Evolutionary conservation across 768 basidiomycete species (phyloP), one percentile per base, ranked within the genome.

Genomic region (Phlebiopsis gigantea): DNA sequence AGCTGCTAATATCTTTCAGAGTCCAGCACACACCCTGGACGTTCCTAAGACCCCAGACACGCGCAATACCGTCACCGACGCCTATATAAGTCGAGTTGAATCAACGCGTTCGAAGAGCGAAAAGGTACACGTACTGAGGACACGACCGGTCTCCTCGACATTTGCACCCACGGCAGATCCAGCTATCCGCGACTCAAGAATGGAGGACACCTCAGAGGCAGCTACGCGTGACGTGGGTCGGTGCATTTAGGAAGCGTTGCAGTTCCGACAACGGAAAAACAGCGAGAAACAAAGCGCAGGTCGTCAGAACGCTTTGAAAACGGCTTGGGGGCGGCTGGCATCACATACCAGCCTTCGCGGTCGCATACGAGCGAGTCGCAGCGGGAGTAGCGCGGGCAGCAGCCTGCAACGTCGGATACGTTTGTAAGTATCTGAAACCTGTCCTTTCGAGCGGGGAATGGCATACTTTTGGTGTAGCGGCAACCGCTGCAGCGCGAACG

Each of bases 21-120:
- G 8, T 25, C 9, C 8, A 21, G 7, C 45, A 67, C 74, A 57
- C 66, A 93, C 93, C 93, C 79, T 98, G 97, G 69, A 99, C 97
- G 72, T 99, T 99, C 77, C 77, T 88, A 70, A 99, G 84, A 79
- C 97, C 97, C 86, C 95, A 98, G 68, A 99, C 95, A 84, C 97
- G 95, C 73, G 89, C 92, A 66, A 95, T 96, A 94, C 97, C 97
- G 77, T 99, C 97, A 92, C 95, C 94, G 68, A 97, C 94, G 75
- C 93, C 93, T 96, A 63, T 21, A 60, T 57, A 26, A 47, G 57
- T 64, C 24, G 62, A 62, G 46, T 54, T 63, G 17, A 69, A 57
- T n/a, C 47, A 53, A 61, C 71, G 69, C 30, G 28, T 46, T 39
- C 64, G 42, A 4, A 41, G 44, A 47, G 31, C 21, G 61, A 28